phyloP scores from a whole-genome alignment of 441 rosid species.

The Jatropha multifida region DNA sequence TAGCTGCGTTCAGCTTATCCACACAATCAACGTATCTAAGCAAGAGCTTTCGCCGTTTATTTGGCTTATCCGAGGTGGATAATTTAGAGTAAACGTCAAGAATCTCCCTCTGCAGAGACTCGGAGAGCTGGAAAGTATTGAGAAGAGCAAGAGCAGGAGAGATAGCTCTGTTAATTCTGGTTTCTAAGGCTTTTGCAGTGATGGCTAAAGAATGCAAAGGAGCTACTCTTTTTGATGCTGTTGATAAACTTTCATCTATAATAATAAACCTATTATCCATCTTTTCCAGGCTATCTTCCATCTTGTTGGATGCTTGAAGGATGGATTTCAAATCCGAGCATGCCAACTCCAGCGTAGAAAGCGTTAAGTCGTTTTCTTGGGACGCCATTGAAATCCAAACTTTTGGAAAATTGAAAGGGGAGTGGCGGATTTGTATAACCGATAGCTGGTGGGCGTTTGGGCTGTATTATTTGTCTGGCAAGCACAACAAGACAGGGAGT shows the following conservation, averaged over 20 bases:
- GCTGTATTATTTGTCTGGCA: constrained; percentile 8
- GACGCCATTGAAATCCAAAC: constrained; percentile 25
- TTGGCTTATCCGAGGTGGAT: constrained; percentile 24
- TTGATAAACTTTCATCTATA: constrained; percentile 38
- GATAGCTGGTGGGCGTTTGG: background rate
- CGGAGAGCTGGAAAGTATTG: constrained; percentile 43
- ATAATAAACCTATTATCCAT: constrained; percentile 41
- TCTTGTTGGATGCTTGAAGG: constrained; percentile 32
- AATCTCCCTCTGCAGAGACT: constrained; percentile 45
- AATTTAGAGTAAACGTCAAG: constrained; percentile 37
- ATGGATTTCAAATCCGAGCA: constrained; percentile 44
- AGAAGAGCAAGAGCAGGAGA: constrained; percentile 51
- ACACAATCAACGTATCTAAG: constrained; percentile 46
- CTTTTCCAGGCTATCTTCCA: constrained; percentile 36
- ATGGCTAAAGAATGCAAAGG: constrained; percentile 57
- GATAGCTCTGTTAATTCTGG: constrained; percentile 56
- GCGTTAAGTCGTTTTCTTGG: constrained; percentile 30
- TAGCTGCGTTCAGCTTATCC: constrained; percentile 37
- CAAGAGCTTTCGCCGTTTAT: constrained; percentile 38
- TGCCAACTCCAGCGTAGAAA: constrained; percentile 37
- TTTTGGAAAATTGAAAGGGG: background rate
- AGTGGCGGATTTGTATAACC: background rate
- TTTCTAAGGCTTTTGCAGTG: constrained; percentile 56
- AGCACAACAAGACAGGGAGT: background rate
- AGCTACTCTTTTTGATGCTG: constrained; percentile 44